Base-by-base conservation (phyloP, 176 grass and related monocot species). In the Luzula sylvatica region DNA sequence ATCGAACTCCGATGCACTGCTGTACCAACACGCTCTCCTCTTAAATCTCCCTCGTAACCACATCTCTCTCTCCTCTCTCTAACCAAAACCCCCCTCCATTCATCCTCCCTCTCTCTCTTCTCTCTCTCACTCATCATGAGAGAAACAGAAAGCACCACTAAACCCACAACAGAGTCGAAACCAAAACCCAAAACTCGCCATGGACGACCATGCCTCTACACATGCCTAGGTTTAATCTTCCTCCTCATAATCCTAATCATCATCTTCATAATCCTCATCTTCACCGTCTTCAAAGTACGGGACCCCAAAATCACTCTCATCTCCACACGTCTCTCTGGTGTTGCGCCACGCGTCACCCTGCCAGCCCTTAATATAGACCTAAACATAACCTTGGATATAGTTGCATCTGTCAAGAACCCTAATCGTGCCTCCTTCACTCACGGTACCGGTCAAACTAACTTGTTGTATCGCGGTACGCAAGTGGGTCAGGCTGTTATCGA, bases 351-450 rank as follows among this genome's bases (percentile, higher is more conserved):
- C 15, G 48, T 94, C 55, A 49, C 58, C 22, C 23, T 72, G 0
- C 92, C 92, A 0, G 0, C 70, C 32, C 0, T 66, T 8, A 15
- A 46, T 40, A 7, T 90, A 29, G 20, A 69, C 50, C 58, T 98
- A 45, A 98, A 98, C 64, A 3, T 87, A 26, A 98, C 85, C 26
- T 68, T 98, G 30, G 32, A 29, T 54, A 72, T 98, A 48, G 13
- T 39, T 11, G 75, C 79, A 25, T 69, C 74, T 32, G 75, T 98
- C 11, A 41, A 69, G 54, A 98, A 98, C 68, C 92, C 78, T 23
- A 98, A 98, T 58, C 65, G 72, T 38, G 78, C 61, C 16, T 32
- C 60, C 57, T 98, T 98, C 81, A 44, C 54, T 11, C 47, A 86
- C 71, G 42, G 26, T 20, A 14, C 44, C 5, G 72, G 78, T 18